phyloP scores from a whole-genome alignment of 2,329 filamentous ascomycete species.

The Aspergillus felis region DNA sequence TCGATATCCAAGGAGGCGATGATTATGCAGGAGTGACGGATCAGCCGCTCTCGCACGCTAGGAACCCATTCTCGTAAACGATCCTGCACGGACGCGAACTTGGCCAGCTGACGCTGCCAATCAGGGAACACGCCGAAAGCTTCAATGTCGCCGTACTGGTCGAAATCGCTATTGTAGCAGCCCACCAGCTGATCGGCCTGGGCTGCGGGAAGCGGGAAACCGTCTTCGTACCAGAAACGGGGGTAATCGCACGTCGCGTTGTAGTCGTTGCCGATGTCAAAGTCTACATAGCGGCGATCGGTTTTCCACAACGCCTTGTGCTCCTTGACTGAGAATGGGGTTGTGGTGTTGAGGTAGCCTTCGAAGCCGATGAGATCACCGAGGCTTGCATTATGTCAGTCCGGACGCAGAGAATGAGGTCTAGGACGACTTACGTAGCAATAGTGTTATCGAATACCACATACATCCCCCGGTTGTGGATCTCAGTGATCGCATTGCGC shows the following conservation, averaged over 20 bases:
- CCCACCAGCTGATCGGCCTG: constrained; percentile 47
- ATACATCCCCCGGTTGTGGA: constrained; percentile 60
- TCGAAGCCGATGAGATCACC: constrained; percentile 60
- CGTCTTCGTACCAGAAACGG: constrained; percentile 58
- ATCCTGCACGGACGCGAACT: constrained; percentile 64
- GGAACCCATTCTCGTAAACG: constrained; percentile 61
- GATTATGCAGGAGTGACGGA: constrained; percentile 59
- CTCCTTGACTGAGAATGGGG: constrained; percentile 52
- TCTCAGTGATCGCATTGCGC: constrained; percentile 54
- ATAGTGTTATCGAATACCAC: constrained; percentile 63
- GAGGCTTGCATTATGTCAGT: constrained; percentile 30
- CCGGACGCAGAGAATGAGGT: neutral
- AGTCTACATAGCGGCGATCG: constrained; percentile 54
- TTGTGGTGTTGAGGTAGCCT: constrained; percentile 54
- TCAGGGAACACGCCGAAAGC: constrained; percentile 60
- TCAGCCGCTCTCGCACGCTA: constrained; percentile 53
- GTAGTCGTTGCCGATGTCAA: constrained; percentile 50
- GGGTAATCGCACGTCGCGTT: constrained; percentile 55
- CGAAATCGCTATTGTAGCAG: constrained; percentile 60
- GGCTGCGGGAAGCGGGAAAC: constrained; percentile 45
- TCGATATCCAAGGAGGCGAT: constrained; percentile 60
- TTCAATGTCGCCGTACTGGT: constrained; percentile 60
- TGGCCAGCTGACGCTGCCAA: constrained; percentile 60
- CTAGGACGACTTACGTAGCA: constrained; percentile 47
- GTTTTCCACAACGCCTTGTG: constrained; percentile 56